A percentile compares a stretch with the other conserved stretches of the same genome.
These are phyloP conservation scores for Solanum bulbocastanum DNA, from an alignment of 257 asterid species.

Conservation along the genomic window DNA sequence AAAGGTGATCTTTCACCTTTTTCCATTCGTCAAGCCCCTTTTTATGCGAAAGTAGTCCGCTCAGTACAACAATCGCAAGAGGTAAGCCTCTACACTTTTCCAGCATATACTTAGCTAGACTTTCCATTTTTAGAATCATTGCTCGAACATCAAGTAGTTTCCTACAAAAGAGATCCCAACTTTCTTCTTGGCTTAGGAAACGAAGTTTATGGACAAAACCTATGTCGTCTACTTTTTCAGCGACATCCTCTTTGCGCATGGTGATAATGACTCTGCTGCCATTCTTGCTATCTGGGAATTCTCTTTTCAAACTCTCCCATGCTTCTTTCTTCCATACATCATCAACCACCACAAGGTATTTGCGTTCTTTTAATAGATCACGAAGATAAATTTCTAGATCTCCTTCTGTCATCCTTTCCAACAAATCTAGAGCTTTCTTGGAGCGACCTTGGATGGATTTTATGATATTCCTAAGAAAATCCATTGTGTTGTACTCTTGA, in stretches of 20 bases:
- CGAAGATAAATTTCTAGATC: not conserved
- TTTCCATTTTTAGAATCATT: not conserved
- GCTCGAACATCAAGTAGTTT: not conserved
- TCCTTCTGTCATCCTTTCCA: not conserved
- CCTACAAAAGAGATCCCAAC: not conserved
- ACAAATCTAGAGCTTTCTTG: not conserved
- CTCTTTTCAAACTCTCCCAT: not conserved
- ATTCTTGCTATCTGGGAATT: not conserved
- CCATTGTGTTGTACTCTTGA: no score
- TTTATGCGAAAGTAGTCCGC: not conserved
- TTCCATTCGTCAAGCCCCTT: not conserved
- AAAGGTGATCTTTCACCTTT: not conserved
- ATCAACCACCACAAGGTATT: not conserved
- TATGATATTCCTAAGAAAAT: not conserved
- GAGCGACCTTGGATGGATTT: not conserved
- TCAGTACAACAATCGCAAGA: not conserved
- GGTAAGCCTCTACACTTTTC: not conserved
- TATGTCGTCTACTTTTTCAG: not conserved
- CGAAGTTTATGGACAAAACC: not conserved
- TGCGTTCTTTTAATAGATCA: not conserved
- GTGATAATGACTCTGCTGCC: not conserved
- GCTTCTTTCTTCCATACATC: not conserved
- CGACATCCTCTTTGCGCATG: not conserved
- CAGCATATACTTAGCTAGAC: not conserved
- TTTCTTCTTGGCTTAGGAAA: not conserved